Evolutionary conservation across 345 rosid genomes (phyloP).

Genomic region (Brassica rapa): DNA sequence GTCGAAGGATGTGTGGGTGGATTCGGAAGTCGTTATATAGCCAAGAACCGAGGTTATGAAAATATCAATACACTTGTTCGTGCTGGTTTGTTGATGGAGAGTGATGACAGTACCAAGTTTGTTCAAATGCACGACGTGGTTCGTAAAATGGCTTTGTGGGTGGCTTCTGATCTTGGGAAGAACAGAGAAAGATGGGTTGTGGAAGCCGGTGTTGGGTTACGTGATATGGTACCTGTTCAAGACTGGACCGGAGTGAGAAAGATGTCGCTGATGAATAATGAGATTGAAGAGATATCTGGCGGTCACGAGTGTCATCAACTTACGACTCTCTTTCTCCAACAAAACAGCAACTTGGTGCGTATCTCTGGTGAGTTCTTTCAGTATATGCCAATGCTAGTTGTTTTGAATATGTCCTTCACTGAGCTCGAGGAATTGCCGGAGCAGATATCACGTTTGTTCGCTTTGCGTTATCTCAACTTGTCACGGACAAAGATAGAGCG

Average conservation of each 20-base stretch:
- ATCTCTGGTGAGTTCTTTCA: constrained; percentile 14
- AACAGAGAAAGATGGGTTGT: background rate
- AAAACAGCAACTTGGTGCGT: background rate
- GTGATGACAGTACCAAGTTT: background rate
- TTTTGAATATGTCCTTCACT: background rate
- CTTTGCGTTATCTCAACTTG: constrained; percentile 23
- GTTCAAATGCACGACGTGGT: background rate
- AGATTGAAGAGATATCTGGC: background rate
- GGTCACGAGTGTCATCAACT: constrained; percentile 3
- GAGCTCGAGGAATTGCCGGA: constrained; percentile 15
- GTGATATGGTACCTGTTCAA: background rate
- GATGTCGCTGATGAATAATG: constrained; percentile 3
- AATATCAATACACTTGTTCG: background rate
- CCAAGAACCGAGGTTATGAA: background rate
- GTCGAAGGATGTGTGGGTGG: background rate
- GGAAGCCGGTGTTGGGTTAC: background rate
- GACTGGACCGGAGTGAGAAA: background rate
- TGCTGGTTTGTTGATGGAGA: constrained; percentile 3
- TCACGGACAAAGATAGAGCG: constrained; percentile 2
- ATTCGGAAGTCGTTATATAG: background rate
- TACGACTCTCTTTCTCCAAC: constrained; percentile 11
- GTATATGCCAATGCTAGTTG: constrained; percentile 7
- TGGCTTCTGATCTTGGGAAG: background rate
- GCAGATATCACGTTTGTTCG: constrained; percentile 11
- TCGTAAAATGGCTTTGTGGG: constrained; percentile 10